Conservation (phyloP, 345 rosid species). For the Iberis pinnata region DNA sequence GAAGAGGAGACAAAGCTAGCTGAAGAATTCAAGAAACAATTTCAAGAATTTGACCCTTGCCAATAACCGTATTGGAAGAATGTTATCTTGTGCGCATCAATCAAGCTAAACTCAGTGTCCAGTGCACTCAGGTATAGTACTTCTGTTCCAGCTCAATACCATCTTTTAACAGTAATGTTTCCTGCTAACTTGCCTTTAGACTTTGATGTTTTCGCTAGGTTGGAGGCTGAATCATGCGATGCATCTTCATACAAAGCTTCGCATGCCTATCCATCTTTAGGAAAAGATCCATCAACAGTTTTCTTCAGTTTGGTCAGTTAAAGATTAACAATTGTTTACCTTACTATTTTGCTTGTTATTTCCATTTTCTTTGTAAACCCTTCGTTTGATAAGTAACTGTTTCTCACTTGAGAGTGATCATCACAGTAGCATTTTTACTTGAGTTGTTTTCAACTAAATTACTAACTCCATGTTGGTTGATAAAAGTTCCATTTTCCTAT, state of each 20-base stretch:
- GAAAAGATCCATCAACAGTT: slow-evolving; percentile 4
- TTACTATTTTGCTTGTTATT: background rate
- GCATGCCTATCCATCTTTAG: background rate
- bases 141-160: background rate
- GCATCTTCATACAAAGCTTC: background rate
- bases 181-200: slow-evolving; percentile 1
- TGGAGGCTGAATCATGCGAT: slow-evolving; percentile 5
- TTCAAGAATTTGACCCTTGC: slow-evolving; percentile 62
- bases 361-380: slow-evolving; percentile 1
- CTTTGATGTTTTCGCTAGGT: slow-evolving; percentile 6
- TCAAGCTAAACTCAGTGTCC: background rate
- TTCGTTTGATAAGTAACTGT: background rate
- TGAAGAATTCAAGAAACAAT: slow-evolving; percentile 58
- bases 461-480: slow-evolving; percentile 19
- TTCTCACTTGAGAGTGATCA: slow-evolving; percentile 1
- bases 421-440: background rate
- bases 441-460: slow-evolving; percentile 13
- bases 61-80: too few relatives aligned
- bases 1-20: slow-evolving; percentile 61
- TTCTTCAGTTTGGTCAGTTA: too few relatives aligned
- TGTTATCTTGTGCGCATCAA: too few relatives aligned
- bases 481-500: background rate
- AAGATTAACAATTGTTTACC: background rate
- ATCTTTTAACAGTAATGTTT: background rate
- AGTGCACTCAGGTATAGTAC: slow-evolving; percentile 11